Evolutionary conservation across 1,284 basidiomycete genomes (phyloP).

Genomic region (Pseudozyma tsukubaensis): DNA sequence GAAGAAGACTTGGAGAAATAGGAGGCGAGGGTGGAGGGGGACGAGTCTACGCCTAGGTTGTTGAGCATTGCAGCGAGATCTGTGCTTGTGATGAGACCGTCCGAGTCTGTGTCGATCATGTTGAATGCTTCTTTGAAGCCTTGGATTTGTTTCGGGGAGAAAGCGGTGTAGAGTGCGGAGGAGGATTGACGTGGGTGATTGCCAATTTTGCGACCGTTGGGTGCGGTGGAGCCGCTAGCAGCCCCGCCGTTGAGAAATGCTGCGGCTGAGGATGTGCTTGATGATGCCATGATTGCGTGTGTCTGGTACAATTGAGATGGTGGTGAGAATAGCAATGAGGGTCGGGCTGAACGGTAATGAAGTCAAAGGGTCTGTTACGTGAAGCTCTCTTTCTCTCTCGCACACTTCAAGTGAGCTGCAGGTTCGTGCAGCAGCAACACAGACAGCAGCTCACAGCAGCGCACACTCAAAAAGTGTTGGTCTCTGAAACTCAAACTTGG

Average conservation of each 20-base stretch:
- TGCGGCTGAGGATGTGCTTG: conserved; percentile 38
- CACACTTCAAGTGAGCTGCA: conserved; percentile 3
- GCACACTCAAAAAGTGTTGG: conserved; percentile 23
- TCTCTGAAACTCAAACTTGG: conserved; percentile 4
- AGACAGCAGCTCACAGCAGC: no score
- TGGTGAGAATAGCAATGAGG: not conserved
- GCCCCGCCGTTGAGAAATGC: conserved; percentile 42
- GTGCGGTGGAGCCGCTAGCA: conserved; percentile 3
- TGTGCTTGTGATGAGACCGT: conserved; percentile 65
- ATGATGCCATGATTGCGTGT: conserved; percentile 19
- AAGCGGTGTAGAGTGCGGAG: conserved; percentile 61
- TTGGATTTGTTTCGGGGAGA: conserved; percentile 68
- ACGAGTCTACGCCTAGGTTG: conserved; percentile 59
- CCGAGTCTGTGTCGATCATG: conserved; percentile 68
- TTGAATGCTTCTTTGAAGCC: conserved; percentile 70
- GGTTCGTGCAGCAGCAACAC: not conserved
- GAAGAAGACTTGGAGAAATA: no score
- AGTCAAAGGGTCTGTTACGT: not conserved
- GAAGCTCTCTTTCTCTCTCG: no score
- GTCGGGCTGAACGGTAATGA: not conserved
- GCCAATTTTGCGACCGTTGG: conserved; percentile 18
- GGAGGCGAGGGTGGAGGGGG: conserved; percentile 18
- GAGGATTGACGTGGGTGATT: conserved; percentile 60
- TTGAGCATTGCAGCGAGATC: conserved; percentile 65
- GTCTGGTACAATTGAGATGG: not conserved